phyloP scores from a whole-genome alignment of 2,329 filamentous ascomycete genomes.

The Microdochium trichocladiopsis region DNA sequence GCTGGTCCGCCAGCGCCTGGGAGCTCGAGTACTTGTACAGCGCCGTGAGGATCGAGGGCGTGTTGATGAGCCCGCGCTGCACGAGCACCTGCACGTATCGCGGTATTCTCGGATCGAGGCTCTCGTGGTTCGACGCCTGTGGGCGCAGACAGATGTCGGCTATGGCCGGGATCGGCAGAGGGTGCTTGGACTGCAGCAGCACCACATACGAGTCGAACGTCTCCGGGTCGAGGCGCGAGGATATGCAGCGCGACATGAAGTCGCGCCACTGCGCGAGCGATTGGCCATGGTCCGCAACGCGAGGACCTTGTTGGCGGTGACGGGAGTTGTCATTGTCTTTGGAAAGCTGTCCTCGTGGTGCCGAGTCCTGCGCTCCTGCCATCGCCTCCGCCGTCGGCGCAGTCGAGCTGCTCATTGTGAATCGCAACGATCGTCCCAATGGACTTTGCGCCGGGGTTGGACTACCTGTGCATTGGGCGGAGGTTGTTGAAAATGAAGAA shows the following conservation, averaged over 20 bases:
- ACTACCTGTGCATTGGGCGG: too few species aligned
- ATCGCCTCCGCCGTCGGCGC: background rate
- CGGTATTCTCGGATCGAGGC: constrained; percentile 51
- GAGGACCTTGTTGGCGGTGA: constrained; percentile 2
- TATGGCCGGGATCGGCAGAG: constrained; percentile 41
- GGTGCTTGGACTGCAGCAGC: constrained; percentile 42
- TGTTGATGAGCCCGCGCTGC: constrained; percentile 42
- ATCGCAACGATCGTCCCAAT: too few species aligned
- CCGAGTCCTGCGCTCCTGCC: too few species aligned
- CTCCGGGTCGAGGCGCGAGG: constrained; percentile 42
- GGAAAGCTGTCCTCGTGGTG: too few species aligned
- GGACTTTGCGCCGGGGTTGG: too few species aligned
- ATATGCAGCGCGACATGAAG: constrained; percentile 44
- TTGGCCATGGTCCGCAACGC: constrained; percentile 6
- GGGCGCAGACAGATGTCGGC: constrained; percentile 55
- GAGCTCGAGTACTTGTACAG: constrained; percentile 51
- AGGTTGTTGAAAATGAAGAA: too few species aligned
- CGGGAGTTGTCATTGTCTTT: constrained; percentile 2
- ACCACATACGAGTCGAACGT: constrained; percentile 45
- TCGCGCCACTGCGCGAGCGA: constrained; percentile 36
- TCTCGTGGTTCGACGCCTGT: constrained; percentile 35
- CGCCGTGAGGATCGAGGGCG: constrained; percentile 45
- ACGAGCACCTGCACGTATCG: constrained; percentile 53
- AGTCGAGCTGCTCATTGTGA: too few species aligned
- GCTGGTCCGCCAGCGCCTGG: constrained; percentile 26